Percentiles rank a stretch among this genome's conserved stretches.
These are phyloP conservation scores for Pouteria campechiana DNA, from an alignment of 179 eudicot genomes.

Conservation along the genomic window DNA sequence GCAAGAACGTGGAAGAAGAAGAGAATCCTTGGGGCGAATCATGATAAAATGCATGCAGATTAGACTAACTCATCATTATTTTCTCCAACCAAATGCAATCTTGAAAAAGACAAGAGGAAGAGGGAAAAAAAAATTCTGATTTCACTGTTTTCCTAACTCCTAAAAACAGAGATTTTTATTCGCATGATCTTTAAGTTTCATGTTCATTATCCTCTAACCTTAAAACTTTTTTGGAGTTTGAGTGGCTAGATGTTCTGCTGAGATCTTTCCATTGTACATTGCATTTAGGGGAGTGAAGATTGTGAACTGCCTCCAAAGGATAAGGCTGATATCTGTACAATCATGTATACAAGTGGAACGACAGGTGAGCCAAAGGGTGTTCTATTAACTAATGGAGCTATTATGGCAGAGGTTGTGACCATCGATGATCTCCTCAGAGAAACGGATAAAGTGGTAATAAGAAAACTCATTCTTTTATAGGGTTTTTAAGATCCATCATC, in stretches of 20 bases:
- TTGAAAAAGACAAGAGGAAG: too few species aligned
- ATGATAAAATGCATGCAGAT: too few species aligned
- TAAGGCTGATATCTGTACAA: constrained; percentile 53
- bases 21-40: too few species aligned
- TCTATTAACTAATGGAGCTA: constrained; percentile 55
- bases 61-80: too few species aligned
- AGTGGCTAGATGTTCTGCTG: neutral
- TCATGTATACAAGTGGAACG: constrained; percentile 97
- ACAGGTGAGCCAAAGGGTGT: constrained; percentile 97
- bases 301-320: constrained; percentile 49
- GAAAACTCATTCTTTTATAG: neutral
- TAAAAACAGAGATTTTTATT: too few species aligned
- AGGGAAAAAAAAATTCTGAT: too few species aligned
- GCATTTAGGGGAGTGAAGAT: constrained; percentile 48
- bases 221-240: neutral
- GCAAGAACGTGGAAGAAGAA: too few species aligned
- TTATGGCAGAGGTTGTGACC: constrained; percentile 55
- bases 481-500: neutral
- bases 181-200: too few species aligned
- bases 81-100: too few species aligned
- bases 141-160: too few species aligned
- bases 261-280: neutral
- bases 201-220: neutral
- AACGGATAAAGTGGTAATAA: constrained; percentile 60
- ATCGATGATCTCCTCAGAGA: constrained; percentile 43